These are phyloP conservation scores for Naganishia onofrii DNA, from an alignment of 768 basidiomycete genomes.

Conservation along the genomic window DNA sequence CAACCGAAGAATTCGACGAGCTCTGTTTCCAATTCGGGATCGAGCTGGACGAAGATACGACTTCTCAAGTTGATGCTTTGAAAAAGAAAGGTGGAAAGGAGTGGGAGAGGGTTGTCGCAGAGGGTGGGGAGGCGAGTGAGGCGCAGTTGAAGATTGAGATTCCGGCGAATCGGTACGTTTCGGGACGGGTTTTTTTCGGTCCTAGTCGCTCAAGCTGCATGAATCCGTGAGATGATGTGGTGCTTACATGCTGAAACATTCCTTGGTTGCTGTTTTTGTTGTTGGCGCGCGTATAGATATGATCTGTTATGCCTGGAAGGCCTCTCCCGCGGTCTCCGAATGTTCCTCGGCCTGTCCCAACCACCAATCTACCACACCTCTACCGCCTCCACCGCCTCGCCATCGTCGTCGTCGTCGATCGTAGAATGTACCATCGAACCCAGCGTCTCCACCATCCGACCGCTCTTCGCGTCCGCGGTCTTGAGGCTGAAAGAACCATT, in stretches of 20 bases:
- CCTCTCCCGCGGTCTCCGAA: slow-evolving; percentile 76
- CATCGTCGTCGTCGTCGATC: slow-evolving; percentile 63
- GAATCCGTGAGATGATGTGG: too few relatives aligned
- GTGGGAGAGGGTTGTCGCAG: slow-evolving; percentile 58
- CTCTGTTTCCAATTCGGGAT: slow-evolving; percentile 96
- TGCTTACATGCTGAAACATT: too few relatives aligned
- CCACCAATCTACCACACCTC: slow-evolving; percentile 71
- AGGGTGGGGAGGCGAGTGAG: slow-evolving; percentile 65
- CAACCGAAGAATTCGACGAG: slow-evolving; percentile 89
- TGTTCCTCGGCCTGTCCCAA: slow-evolving; percentile 70
- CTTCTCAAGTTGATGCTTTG: slow-evolving; percentile 75
- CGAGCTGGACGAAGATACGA: slow-evolving; percentile 97
- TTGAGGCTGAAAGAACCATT: slow-evolving; percentile 81
- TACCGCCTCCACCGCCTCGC: too few relatives aligned
- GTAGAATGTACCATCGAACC: slow-evolving; percentile 64
- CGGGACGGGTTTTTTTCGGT: too few relatives aligned
- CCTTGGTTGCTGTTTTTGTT: too few relatives aligned
- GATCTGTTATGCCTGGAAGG: slow-evolving; percentile 97
- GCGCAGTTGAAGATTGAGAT: slow-evolving; percentile 98
- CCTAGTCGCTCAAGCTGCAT: too few relatives aligned
- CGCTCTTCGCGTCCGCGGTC: slow-evolving; percentile 84
- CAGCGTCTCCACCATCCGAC: slow-evolving; percentile 79
- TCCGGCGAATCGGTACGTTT: slow-evolving; percentile 82
- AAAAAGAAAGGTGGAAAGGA: slow-evolving; percentile 74
- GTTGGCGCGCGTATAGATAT: slow-evolving; percentile 61